Evolutionary conservation across 495 filamentous ascomycete species (phyloP), one percentile per base, ranked within the genome.

Genomic region (Annulohypoxylon moriforme): DNA sequence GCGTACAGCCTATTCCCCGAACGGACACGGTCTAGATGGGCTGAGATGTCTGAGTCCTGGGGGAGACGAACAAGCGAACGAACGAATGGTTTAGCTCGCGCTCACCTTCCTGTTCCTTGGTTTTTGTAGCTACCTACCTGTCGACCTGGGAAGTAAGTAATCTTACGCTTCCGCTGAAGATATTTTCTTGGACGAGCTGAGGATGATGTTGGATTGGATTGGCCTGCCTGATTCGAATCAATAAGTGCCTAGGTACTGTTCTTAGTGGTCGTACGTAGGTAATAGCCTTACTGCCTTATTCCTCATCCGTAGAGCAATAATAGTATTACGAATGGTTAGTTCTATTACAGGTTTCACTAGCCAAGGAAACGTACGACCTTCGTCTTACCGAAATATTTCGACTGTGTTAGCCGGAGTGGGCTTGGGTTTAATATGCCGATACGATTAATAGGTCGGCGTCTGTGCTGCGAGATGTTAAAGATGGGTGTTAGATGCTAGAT

Each of bases 31-130:
- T 44, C 46, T 36, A 38, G 36, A 18, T 46, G 20, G 44, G 13
- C 40, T 16, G 50, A 16, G 13, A 5, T 16, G 1, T 44, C 40
- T 6, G 5, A n/a, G 36, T 14, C 36, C 4, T 14, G 36, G 6
- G 27, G 27, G 2, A 29, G 27, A 6, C 6, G 6, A 29, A 6
- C 6, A 40, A 36, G 34, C 33, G 33, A 36, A 36, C 33, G 13
- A 36, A 36, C 33, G 13, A 18, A 3, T 47, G 20, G 10, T n/a
- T 20, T 47, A 25, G 46, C 20, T 49, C 14, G 13, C 38, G 22
- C 33, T 66, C 44, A 61, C 64, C 64, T 68, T 68, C 64, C 64
- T 60, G 58, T 68, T 68, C 20, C 57, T 20, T 34, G 57, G 8
- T 36, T 24, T 25, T 22, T 29, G 24, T 8, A 47, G 16, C n/a